Base-by-base conservation (phyloP, 768 basidiomycete genomes). In the Serpula lacrymans region DNA sequence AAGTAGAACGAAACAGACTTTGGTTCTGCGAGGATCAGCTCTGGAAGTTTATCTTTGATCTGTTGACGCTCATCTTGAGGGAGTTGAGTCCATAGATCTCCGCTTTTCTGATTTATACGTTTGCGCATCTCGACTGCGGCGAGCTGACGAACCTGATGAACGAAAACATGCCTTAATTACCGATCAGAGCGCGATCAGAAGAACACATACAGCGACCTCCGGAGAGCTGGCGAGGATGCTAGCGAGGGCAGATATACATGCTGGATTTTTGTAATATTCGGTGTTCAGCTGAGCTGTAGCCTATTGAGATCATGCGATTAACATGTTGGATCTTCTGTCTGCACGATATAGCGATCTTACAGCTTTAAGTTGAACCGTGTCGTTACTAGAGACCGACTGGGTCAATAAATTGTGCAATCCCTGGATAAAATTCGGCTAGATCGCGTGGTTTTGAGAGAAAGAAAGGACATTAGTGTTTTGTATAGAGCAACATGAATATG, bases 91-190 rank as follows among this genome's bases (percentile, higher is more conserved):
- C 96, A 99, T 23, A 94, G 64, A 58, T 76, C 79, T 36, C 85
- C 87, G 50, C 84, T 88, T 53, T 84, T 84, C 58, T 81, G 77
- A 20, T 74, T 62, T 45, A 97, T 79, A 43, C 95, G 88, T 73
- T 99, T 99, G 53, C 95, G 78, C 60, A 97, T 74, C 67, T 99
- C 96, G 41, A 97, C 93, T 6, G 94, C 93, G 34, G 94, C 90
- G 16, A 99, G 77, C 80, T 99, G 96, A 46, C 93, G 88, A 48
- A 97, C 82, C 94, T 99, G 57, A 37, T 18, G 10, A 1, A 36
- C 10, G 29, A 34, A 25, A 34, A 31, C 27, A 38, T 51, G 41
- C 31, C 30, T 7, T 36, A 42, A 45, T 12, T 28, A 39, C 28
- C n/a, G 35, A 34, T 20, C 34, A 34, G 16, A 23, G 17, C 42